Percentiles rank a stretch among this genome's conserved stretches.
phyloP scores from a whole-genome alignment of 2,329 filamentous ascomycete species.

The Verticillium zaregamsianum region DNA sequence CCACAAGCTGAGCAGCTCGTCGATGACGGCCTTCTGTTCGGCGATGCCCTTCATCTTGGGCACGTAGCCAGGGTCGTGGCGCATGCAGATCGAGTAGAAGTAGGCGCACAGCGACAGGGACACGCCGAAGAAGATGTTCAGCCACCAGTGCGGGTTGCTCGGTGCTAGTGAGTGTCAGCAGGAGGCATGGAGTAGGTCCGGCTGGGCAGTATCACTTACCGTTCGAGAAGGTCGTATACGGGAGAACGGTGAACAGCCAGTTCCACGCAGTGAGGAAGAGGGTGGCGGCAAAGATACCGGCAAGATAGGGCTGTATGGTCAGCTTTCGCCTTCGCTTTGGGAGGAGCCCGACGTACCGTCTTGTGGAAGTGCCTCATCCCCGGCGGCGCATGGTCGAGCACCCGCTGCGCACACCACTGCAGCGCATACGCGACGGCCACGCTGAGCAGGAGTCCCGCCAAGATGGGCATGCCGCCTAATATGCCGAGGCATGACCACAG shows the following conservation, averaged over 20 bases:
- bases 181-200: neutral
- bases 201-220: constrained; percentile 39
- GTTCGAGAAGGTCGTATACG: constrained; percentile 34
- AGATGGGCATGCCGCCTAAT: constrained; percentile 69
- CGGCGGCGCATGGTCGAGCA: constrained; percentile 76
- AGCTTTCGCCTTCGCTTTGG: constrained; percentile 13
- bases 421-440: constrained; percentile 63
- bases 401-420: constrained; percentile 72
- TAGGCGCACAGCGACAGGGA: constrained; percentile 67
- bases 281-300: constrained; percentile 87
- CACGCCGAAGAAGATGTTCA: constrained; percentile 71
- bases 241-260: constrained; percentile 72
- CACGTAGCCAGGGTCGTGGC: constrained; percentile 85
- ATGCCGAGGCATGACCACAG: constrained; percentile 68
- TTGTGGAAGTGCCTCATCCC: constrained; percentile 89
- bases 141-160: constrained; percentile 60
- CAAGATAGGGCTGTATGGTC: constrained; percentile 71
- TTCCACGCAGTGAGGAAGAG: constrained; percentile 75
- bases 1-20: constrained; percentile 78
- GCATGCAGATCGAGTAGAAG: constrained; percentile 85
- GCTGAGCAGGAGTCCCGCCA: constrained; percentile 69
- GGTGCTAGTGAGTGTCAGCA: constrained; percentile 50
- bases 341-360: constrained; percentile 55
- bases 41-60: constrained; percentile 86
- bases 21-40: constrained; percentile 84